phyloP scores from a whole-genome alignment of 2,329 filamentous ascomycete species.

The Pseudocercospora vitis region DNA sequence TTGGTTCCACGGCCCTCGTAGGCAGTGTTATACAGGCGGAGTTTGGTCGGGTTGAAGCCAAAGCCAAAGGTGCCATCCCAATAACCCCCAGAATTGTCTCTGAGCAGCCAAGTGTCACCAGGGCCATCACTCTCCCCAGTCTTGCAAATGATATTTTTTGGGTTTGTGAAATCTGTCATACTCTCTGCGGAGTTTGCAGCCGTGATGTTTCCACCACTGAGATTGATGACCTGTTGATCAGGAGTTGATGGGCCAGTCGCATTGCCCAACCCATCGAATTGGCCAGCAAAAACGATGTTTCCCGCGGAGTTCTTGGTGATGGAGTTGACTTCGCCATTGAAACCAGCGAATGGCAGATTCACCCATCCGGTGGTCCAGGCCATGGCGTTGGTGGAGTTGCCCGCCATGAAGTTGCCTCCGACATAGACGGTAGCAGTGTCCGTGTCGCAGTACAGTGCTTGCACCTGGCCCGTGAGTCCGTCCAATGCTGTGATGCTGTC shows the following conservation, averaged over 20 bases:
- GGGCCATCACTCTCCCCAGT: conserved; percentile 61
- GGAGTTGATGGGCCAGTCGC: conserved; percentile 65
- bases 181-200: conserved; percentile 63
- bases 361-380: conserved; percentile 76
- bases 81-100: conserved; percentile 71
- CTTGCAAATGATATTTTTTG: conserved; percentile 80
- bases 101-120: conserved; percentile 81
- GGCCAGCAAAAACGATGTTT: conserved; percentile 88
- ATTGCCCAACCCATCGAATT: conserved; percentile 86
- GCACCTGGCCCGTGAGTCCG: conserved; percentile 82
- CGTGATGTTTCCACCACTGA: conserved; percentile 73
- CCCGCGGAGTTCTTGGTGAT: conserved; percentile 78
- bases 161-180: conserved; percentile 67
- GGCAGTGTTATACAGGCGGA: conserved; percentile 86
- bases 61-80: conserved; percentile 84
- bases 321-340: conserved; percentile 87
- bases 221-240: conserved; percentile 75
- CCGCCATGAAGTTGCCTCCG: conserved; percentile 78
- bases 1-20: conserved; percentile 78
- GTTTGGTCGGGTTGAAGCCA: conserved; percentile 80
- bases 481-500: conserved; percentile 69
- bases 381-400: conserved; percentile 85
- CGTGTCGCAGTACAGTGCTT: conserved; percentile 77
- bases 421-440: conserved; percentile 80
- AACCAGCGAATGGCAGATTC: conserved; percentile 84